phyloP scores from a whole-genome alignment of 345 rosid genomes.

The Isatis tinctoria region DNA sequence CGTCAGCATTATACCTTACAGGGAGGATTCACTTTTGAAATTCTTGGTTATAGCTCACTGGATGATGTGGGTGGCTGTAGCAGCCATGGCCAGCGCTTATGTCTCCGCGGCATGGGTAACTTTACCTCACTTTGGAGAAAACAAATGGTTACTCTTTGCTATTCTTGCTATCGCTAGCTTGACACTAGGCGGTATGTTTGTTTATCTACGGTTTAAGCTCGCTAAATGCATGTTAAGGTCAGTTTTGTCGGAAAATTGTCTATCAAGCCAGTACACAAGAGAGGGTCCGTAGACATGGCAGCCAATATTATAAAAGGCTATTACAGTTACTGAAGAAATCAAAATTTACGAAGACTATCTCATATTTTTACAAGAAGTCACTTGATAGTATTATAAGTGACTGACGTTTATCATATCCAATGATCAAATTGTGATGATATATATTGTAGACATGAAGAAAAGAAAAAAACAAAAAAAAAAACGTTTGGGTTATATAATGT shows the following conservation, averaged over 20 bases:
- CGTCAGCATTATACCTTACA: conserved; percentile 30
- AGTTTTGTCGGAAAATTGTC: not conserved
- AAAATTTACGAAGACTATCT: not conserved
- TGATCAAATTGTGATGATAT: not conserved
- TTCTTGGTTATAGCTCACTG: conserved; percentile 26
- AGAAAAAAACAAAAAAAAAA: not conserved
- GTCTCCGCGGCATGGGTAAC: conserved; percentile 26
- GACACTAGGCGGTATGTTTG: not conserved
- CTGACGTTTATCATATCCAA: not conserved
- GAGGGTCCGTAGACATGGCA: not conserved
- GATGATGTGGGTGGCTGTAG: conserved; percentile 37
- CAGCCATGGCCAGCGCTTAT: conserved; percentile 37
- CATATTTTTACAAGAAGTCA: not conserved
- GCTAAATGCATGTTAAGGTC: not conserved
- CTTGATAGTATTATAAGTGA: not conserved
- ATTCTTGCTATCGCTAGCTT: conserved; percentile 2
- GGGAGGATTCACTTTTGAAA: conserved; percentile 6
- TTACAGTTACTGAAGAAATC: not conserved
- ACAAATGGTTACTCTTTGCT: conserved; percentile 20
- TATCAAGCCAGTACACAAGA: not conserved
- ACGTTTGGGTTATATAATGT: not conserved
- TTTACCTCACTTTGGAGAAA: conserved; percentile 1
- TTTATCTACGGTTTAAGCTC: not conserved
- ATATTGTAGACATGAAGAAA: not conserved
- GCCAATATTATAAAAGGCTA: not conserved